Evolutionary conservation across 441 rosid genomes (phyloP).

Genomic region (Viola pubescens): DNA sequence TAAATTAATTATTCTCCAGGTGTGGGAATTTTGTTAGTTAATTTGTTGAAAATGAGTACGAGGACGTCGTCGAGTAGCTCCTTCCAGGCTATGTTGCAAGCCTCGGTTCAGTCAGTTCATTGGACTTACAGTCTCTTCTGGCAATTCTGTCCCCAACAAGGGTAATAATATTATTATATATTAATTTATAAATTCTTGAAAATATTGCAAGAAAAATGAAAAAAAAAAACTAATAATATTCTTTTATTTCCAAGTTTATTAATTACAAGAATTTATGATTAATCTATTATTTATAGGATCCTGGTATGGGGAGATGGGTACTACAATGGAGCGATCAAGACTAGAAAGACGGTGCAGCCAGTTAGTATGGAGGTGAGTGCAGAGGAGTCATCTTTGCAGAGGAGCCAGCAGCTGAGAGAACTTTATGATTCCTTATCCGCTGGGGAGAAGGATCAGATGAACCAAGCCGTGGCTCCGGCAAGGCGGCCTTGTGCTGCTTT

Average conservation of each 20-base stretch:
- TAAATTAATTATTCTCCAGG: not conserved
- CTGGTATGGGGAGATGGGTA: conserved; percentile 87
- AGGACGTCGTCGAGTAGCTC: conserved; percentile 42
- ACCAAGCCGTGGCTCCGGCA: conserved; percentile 18
- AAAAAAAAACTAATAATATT: not conserved
- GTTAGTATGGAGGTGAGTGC: conserved; percentile 55
- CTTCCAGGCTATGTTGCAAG: conserved; percentile 63
- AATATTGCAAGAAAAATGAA: not conserved
- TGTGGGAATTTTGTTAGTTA: not conserved
- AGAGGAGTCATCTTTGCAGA: conserved; percentile 78
- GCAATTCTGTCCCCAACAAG: conserved; percentile 88
- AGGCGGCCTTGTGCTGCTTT: conserved; percentile 72
- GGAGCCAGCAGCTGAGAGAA: conserved; percentile 93
- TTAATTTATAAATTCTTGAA: no score
- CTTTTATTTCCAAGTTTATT: not conserved
- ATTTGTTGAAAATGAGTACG: conserved; percentile 21
- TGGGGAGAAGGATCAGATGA: conserved; percentile 49
- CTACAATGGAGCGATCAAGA: conserved; percentile 94
- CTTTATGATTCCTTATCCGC: conserved; percentile 74
- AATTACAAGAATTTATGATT: not conserved
- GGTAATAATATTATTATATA: conserved; percentile 31
- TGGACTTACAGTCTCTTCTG: conserved; percentile 95
- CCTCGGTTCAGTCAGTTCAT: conserved; percentile 78
- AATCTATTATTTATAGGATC: conserved; percentile 32
- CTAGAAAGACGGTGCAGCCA: conserved; percentile 89